phyloP scores from a whole-genome alignment of 176 grass and related monocot genomes.

The Secale cereale region DNA sequence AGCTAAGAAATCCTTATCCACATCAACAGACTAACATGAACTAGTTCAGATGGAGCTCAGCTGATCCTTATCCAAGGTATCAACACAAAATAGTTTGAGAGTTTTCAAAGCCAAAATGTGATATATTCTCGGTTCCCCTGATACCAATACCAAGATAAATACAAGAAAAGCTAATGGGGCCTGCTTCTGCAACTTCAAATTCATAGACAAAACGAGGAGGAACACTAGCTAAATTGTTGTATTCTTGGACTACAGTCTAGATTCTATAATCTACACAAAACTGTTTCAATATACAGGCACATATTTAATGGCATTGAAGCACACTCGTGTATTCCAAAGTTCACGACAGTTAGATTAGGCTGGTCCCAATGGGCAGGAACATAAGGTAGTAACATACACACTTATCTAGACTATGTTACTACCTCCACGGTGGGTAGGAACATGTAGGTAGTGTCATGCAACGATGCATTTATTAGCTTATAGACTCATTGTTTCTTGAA shows the following conservation, averaged over 20 bases:
- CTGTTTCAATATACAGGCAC: not conserved
- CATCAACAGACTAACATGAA: not conserved
- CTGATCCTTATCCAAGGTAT: not conserved
- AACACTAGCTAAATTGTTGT: not conserved
- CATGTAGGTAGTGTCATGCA: too few relatives aligned
- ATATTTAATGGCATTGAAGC: not conserved
- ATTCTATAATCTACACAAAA: not conserved
- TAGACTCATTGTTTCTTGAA: too few relatives aligned
- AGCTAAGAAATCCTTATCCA: not conserved
- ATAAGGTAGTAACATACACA: too few relatives aligned
- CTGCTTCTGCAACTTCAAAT: not conserved
- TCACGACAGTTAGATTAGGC: not conserved
- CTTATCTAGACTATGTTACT: too few relatives aligned
- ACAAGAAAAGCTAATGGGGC: not conserved
- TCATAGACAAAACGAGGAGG: not conserved
- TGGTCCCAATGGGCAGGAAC: too few relatives aligned
- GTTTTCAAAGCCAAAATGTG: not conserved
- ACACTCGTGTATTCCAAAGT: not conserved
- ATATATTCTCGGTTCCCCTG: not conserved
- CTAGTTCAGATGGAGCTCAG: not conserved
- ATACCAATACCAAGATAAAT: constrained; percentile 18
- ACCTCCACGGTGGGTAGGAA: too few relatives aligned
- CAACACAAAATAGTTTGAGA: not conserved
- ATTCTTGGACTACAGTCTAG: not conserved
- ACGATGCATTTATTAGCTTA: too few relatives aligned